phyloP scores from a whole-genome alignment of 768 basidiomycete genomes.

The Peribolospora kevripleyi region DNA sequence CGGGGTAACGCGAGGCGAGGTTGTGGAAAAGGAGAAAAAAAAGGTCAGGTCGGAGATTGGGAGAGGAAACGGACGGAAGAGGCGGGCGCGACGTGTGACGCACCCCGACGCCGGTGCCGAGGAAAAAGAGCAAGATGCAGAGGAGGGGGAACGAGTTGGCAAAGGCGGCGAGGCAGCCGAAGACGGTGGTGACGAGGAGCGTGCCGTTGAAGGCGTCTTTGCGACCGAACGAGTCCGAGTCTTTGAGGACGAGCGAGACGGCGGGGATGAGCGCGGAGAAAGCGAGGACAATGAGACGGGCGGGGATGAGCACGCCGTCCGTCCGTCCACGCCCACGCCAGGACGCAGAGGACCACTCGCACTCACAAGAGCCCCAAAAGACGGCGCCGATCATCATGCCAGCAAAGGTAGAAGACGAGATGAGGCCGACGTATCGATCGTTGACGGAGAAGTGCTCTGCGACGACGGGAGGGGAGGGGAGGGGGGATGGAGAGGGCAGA shows the following conservation, averaged over 20 bases:
- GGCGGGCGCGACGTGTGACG: slow-evolving; percentile 14
- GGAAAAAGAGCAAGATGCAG: slow-evolving; percentile 54
- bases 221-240: slow-evolving; percentile 71
- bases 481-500: no score
- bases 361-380: not conserved
- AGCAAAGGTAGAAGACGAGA: slow-evolving; percentile 72
- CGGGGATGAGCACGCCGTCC: not conserved
- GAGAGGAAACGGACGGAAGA: no score
- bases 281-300: not conserved
- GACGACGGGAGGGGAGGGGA: no score
- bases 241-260: slow-evolving; percentile 15
- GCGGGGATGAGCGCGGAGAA: no score
- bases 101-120: slow-evolving; percentile 85
- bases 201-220: slow-evolving; percentile 80
- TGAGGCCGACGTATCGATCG: slow-evolving; percentile 47
- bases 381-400: slow-evolving; percentile 96
- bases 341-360: slow-evolving; percentile 19
- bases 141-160: slow-evolving; percentile 41
- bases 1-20: no score
- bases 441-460: slow-evolving; percentile 48
- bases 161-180: slow-evolving; percentile 58
- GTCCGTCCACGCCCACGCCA: slow-evolving; percentile 4
- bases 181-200: slow-evolving; percentile 65
- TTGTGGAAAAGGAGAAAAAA: no score
- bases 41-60: not conserved